Percentiles rank a stretch among this genome's conserved stretches.
Evolutionary conservation across 1,284 basidiomycete genomes (phyloP).

Genomic region (Porogramme epimiltina): DNA sequence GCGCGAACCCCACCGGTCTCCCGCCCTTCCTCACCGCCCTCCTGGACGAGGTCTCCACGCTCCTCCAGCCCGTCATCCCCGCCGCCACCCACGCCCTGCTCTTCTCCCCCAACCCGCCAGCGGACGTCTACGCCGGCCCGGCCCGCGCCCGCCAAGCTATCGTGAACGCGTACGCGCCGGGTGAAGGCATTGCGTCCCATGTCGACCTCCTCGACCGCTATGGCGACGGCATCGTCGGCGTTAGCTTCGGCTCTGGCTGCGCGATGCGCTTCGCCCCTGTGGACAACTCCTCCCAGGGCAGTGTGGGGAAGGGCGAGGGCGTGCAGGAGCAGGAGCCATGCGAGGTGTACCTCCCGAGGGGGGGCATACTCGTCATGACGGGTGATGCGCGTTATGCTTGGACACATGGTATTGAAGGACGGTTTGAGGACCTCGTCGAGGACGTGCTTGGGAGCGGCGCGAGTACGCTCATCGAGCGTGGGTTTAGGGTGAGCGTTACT

Average conservation of each 20-base stretch:
- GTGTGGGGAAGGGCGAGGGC: not conserved
- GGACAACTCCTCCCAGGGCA: not conserved
- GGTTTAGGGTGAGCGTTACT: slow-evolving; percentile 71
- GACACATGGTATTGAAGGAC: slow-evolving; percentile 66
- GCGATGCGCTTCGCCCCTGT: slow-evolving; percentile 66
- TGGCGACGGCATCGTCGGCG: slow-evolving; percentile 79
- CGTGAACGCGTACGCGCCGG: slow-evolving; percentile 76
- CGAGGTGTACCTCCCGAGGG: slow-evolving; percentile 60
- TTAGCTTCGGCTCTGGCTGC: slow-evolving; percentile 72
- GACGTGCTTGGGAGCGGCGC: slow-evolving; percentile 19
- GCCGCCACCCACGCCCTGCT: slow-evolving; percentile 49
- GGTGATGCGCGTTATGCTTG: slow-evolving; percentile 73
- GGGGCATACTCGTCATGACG: slow-evolving; percentile 70
- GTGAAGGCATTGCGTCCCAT: slow-evolving; percentile 80
- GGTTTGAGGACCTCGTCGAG: slow-evolving; percentile 49
- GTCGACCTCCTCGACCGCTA: slow-evolving; percentile 77
- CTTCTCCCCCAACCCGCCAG: slow-evolving; percentile 43
- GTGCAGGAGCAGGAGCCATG: slow-evolving; percentile 12
- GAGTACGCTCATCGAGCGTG: slow-evolving; percentile 45
- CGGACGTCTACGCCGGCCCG: slow-evolving; percentile 20
- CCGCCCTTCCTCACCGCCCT: slow-evolving; percentile 58
- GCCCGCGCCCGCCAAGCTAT: slow-evolving; percentile 72
- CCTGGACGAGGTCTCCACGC: slow-evolving; percentile 47
- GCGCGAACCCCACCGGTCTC: slow-evolving; percentile 35
- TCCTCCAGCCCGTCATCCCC: slow-evolving; percentile 52